phyloP scores from a whole-genome alignment of 148 eudicot species.

The Rhododendron molle region DNA sequence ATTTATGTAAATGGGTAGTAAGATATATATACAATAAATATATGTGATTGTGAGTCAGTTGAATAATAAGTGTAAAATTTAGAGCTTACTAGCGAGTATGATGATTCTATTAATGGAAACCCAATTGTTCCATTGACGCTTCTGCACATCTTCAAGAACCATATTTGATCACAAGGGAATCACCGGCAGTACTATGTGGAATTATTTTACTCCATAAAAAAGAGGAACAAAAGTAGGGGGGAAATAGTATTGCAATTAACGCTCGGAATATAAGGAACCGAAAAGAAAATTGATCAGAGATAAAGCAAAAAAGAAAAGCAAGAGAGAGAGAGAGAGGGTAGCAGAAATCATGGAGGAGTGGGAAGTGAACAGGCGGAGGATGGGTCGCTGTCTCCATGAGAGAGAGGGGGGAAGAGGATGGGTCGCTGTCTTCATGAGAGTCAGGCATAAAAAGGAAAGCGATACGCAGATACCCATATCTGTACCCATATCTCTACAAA shows the following conservation, averaged over 20 bases:
- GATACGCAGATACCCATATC: neutral
- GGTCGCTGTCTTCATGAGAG: neutral
- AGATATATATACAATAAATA: neutral
- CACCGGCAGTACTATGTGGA: neutral
- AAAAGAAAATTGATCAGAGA: neutral
- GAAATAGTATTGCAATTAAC: neutral
- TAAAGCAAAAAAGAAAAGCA: neutral
- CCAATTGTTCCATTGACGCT: neutral
- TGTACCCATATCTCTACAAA: neutral
- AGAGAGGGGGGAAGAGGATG: neutral
- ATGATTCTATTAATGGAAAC: neutral
- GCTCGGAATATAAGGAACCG: neutral
- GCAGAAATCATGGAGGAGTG: neutral
- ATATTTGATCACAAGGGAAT: neutral
- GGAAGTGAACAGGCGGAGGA: neutral
- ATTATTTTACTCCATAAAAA: no score
- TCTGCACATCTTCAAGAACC: neutral
- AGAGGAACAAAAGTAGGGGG: neutral
- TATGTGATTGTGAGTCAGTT: neutral
- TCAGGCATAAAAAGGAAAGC: neutral
- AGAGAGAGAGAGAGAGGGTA: neutral
- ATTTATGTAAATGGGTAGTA: no score
- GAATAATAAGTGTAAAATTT: neutral
- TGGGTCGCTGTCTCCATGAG: neutral
- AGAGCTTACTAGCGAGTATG: neutral